These are phyloP conservation scores for Trichophaea hybrida DNA, from an alignment of 2,329 filamentous ascomycete species.

Conservation along the genomic window DNA sequence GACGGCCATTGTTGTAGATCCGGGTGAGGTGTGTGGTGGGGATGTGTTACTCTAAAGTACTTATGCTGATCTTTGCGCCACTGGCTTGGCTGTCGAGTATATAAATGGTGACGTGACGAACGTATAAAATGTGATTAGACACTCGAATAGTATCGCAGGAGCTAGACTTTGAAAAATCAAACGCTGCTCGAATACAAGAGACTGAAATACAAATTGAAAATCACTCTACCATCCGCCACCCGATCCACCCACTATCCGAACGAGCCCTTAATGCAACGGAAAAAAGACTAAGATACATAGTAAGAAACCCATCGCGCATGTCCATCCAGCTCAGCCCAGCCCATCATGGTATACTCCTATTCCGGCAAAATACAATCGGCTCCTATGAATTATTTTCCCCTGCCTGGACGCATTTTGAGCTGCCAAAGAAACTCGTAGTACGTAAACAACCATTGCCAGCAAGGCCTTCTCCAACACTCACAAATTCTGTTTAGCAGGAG, in stretches of 20 bases:
- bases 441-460: background rate
- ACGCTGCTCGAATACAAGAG: background rate
- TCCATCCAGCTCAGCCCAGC: background rate
- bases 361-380: background rate
- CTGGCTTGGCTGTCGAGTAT: background rate
- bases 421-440: background rate
- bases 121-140: background rate
- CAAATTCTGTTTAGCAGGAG: constrained; percentile 39
- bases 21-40: background rate
- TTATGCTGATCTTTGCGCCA: background rate
- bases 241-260: background rate
- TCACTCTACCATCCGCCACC: background rate
- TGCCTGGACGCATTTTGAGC: background rate
- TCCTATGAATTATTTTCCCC: background rate
- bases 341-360: background rate
- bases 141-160: background rate
- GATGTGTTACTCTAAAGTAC: background rate
- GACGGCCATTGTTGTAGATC: background rate
- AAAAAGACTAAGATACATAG: constrained; percentile 5
- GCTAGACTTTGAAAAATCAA: background rate
- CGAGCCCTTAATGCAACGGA: background rate
- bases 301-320: background rate
- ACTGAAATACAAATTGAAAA: background rate
- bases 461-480: background rate
- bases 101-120: background rate